These are phyloP conservation scores for Phytophthora foliorum DNA, from an alignment of 352 stramenopile species.

Conservation along the genomic window DNA sequence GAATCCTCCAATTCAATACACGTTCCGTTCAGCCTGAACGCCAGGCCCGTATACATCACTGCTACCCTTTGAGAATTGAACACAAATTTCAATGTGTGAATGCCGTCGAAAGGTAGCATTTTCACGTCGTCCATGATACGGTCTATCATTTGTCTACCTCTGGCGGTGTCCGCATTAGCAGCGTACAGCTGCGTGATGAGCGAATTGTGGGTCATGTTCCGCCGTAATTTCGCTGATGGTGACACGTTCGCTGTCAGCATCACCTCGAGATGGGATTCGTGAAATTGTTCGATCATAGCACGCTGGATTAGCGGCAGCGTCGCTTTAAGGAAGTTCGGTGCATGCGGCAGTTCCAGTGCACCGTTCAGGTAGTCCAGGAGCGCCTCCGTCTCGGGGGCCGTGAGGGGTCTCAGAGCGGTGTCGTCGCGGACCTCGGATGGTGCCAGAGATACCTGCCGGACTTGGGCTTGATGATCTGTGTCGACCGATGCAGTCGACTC, in stretches of 20 bases:
- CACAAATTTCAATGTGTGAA: neutral
- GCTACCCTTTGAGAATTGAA: neutral
- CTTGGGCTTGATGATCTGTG: no score
- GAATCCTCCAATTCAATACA: neutral
- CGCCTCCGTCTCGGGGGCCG: neutral
- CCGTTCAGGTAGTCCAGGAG: constrained; percentile 6
- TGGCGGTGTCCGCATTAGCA: neutral
- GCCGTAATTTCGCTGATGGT: neutral
- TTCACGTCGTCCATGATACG: neutral
- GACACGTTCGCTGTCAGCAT: neutral
- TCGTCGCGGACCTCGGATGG: neutral
- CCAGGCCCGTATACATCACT: neutral
- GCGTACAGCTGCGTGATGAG: neutral
- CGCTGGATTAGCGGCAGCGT: constrained; percentile 1
- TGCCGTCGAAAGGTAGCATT: neutral
- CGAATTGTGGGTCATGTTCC: neutral
- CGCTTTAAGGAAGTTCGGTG: constrained; percentile 2
- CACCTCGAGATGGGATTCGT: constrained; percentile 4
- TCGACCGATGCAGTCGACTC: no score
- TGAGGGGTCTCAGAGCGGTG: neutral
- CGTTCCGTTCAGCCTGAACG: neutral
- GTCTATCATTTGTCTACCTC: neutral
- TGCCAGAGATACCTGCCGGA: neutral
- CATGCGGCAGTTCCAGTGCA: constrained; percentile 1
- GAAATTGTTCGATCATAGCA: constrained; percentile 14